phyloP scores from a whole-genome alignment of 108 stramenopile species.

The Schizochytrium sp. region DNA sequence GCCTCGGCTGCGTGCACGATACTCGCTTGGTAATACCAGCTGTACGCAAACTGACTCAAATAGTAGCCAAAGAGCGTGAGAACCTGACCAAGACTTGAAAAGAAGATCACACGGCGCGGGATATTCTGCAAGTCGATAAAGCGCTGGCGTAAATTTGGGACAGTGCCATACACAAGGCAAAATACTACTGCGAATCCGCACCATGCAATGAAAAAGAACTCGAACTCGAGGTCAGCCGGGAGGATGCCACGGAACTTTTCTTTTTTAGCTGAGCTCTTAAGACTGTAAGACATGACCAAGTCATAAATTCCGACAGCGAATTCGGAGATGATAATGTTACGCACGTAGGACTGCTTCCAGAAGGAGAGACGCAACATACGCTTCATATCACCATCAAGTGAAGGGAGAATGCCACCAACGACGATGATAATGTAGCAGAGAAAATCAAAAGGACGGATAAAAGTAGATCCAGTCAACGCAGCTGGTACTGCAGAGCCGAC shows the following conservation, averaged over 20 bases:
- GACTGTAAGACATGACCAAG: conserved; percentile 39
- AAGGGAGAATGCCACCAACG: conserved; percentile 48
- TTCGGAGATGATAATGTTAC: conserved; percentile 40
- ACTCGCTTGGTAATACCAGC: conserved; percentile 60
- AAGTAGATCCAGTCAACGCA: conserved; percentile 32
- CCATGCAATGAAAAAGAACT: conserved; percentile 60
- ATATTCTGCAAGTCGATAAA: conserved; percentile 49
- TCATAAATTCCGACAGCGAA: conserved; percentile 48
- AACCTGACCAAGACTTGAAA: conserved; percentile 36
- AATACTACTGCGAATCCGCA: conserved; percentile 49
- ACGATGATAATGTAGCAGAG: conserved; percentile 54
- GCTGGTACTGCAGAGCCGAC: conserved; percentile 40
- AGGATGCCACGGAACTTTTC: conserved; percentile 47
- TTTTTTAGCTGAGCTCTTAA: conserved; percentile 49
- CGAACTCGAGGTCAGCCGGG: conserved; percentile 54
- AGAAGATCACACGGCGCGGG: not conserved
- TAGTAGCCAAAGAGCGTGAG: conserved; percentile 62
- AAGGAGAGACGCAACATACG: not conserved
- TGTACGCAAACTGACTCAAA: conserved; percentile 50
- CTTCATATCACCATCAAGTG: conserved; percentile 26
- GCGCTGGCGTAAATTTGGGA: conserved; percentile 34
- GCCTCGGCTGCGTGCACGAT: conserved; percentile 61
- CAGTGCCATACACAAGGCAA: not conserved
- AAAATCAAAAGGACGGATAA: conserved; percentile 48
- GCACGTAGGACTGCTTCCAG: conserved; percentile 22